Evolutionary conservation across 2,329 filamentous ascomycete species (phyloP).

Genomic region (Monosporascus sp.): DNA sequence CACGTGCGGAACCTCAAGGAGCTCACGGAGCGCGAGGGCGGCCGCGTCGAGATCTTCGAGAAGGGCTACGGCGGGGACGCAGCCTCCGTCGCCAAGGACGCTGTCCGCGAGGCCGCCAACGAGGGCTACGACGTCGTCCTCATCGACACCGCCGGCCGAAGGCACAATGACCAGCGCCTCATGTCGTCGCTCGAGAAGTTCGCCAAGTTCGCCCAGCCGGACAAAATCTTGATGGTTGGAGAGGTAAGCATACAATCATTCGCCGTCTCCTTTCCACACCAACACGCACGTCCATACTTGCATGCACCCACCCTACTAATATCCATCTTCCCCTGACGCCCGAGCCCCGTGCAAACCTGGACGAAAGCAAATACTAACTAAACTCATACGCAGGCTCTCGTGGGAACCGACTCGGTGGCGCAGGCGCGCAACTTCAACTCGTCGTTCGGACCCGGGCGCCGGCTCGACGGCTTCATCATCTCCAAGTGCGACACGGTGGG

Average conservation of each 20-base stretch:
- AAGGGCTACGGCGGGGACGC: constrained; percentile 98
- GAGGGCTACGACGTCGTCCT: constrained; percentile 86
- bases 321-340: constrained; percentile 1
- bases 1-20: constrained; percentile 93
- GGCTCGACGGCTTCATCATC: constrained; percentile 94
- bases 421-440: constrained; percentile 96
- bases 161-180: constrained; percentile 91
- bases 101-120: constrained; percentile 71
- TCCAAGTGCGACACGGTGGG: constrained; percentile 98
- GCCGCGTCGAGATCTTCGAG: constrained; percentile 85
- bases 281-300: background rate
- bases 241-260: constrained; percentile 34
- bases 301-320: background rate
- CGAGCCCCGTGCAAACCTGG: background rate
- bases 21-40: constrained; percentile 76
- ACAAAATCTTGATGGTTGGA: constrained; percentile 98
- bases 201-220: constrained; percentile 88
- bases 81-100: constrained; percentile 89
- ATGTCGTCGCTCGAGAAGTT: constrained; percentile 98
- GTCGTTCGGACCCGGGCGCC: constrained; percentile 75
- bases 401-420: constrained; percentile 90
- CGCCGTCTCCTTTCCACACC: no score
- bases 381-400: constrained; percentile 56
- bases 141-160: constrained; percentile 90
- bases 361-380: constrained; percentile 1